Base-by-base conservation (phyloP, 208 protist species). In the Lotmaria passim region DNA sequence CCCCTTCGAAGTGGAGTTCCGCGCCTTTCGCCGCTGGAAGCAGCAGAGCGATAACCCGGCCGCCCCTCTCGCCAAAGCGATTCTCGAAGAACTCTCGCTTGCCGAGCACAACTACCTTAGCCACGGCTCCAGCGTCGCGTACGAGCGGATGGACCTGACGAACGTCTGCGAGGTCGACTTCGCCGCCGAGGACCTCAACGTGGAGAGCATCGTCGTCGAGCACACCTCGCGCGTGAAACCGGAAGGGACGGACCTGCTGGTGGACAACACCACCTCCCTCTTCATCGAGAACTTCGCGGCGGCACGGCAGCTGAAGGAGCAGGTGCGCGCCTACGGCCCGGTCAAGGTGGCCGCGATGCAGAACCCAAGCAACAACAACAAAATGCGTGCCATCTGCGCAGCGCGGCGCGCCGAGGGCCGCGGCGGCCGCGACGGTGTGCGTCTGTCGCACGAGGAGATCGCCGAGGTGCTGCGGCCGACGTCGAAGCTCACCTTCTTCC, bases 221-320 rank as follows among this genome's bases (percentile, higher is more conserved):
- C 90, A 93, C 85, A 93, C 83, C 19, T 79, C 81, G 41, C 85
- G 90, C 34, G 80, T 80, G 36, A 82, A 84, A 39, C 85, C 85
- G n/a, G 76, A 80, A 28, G 85, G 85, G 15, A 93, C 85, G 6
- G 83, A 86, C 50, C 73, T 95, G 34, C 76, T 86, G 1, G 85
- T 95, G 17, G 90, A 95, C 78, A 93, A 85, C 57, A 91, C 87
- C 10, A 90, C 90, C 10, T 86, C 90, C 15, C 77, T 95, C 19
- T 90, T 83, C 77, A 91, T 95, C 68, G 90, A 95, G 60, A 95
- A 95, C 77, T 95, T 95, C 65, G 85, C 85, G 26, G 87, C 85
- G 26, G 90, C 90, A n/a, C 87, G 90, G 5, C 81, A 82, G 51
- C 60, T 95, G 31, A 88, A 83, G 71, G 73, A 86, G 39, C 78